Evolutionary conservation across 805 yeast species (phyloP), one percentile per base, ranked within the genome.

Genomic region (Metschnikowia chrysomelidarum): DNA sequence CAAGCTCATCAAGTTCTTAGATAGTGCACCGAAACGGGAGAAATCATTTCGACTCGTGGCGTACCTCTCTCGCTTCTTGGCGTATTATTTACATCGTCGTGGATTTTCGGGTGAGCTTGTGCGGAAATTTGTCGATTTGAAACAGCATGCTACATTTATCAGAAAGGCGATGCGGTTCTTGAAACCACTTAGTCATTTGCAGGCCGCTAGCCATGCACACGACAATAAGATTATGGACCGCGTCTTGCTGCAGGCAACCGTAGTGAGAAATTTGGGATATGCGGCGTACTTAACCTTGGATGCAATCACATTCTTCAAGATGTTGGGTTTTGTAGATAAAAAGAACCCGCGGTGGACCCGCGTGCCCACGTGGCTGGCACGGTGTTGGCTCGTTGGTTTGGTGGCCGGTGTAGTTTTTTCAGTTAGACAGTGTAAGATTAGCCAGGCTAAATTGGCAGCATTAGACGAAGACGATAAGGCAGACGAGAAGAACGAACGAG

Each of bases 91-190:
- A 32, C 68, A 69, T 29, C 73, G 80, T 49, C 63, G 69, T 47
- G 87, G 86, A 14, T 75, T 64, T 53, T 51, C 76, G 19, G 56
- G 56, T 36, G 71, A 69, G 34, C 46, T 68, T 6, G 72, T 81
- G 21, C 59, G 60, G 30, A 57, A 73, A 40, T 71, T 78, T 56
- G 73, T 72, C 47, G 66, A 71, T 15, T 59, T 87, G 43, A 85
- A 81, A 62, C 57, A 56, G 28, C 78, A 82, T 45, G 73, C 87
- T 19, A 73, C 86, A 2, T 59, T 81, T 40, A 71, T 86, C 44
- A 79, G 98, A 59, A 91, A 91, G 66, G 80, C 88, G 15, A 64
- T 89, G 68, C 76, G 97, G 53, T 78, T 82, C 53, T 75, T 87
- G 44, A 89, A 88, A 62, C 95, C 95, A 1, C 64, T 89, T 51